Evolutionary conservation across 2,329 filamentous ascomycete genomes (phyloP).

Genomic region (Aschersonia sp.): DNA sequence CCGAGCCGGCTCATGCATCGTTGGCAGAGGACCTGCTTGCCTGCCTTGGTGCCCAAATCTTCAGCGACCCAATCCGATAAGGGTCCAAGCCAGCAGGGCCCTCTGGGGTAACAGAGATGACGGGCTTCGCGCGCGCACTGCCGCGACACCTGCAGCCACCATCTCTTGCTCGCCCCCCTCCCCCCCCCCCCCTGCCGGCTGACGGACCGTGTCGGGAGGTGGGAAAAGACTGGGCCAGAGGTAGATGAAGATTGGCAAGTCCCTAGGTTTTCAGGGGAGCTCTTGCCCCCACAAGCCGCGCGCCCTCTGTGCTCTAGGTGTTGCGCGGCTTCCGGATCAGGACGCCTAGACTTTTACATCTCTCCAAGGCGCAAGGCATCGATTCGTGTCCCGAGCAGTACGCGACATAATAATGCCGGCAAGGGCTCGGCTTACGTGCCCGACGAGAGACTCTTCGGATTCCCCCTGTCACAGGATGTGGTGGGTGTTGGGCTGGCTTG

Average conservation of each 20-base stretch:
- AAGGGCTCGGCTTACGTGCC: not conserved
- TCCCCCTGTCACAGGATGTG: not conserved
- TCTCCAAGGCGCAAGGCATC: no score
- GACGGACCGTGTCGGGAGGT: constrained; percentile 3
- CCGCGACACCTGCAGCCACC: not conserved
- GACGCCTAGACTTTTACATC: no score
- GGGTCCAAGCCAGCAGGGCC: not conserved
- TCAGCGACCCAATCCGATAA: not conserved
- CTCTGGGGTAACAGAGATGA: not conserved
- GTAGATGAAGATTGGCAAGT: constrained; percentile 1
- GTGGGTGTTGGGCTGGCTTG: not conserved
- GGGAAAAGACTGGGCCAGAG: no score
- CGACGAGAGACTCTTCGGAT: not conserved
- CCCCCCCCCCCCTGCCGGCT: constrained; percentile 1
- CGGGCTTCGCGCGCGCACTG: not conserved
- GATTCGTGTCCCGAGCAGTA: no score
- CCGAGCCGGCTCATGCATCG: not conserved
- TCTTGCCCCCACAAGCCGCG: not conserved
- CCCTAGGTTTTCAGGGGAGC: not conserved
- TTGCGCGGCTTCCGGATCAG: no score
- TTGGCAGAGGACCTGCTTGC: not conserved
- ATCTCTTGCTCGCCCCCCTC: not conserved
- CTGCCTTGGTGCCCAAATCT: not conserved
- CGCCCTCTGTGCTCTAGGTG: no score
- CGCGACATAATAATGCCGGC: not conserved